Evolutionary conservation across 2,329 filamentous ascomycete species (phyloP).

Genomic region (Rachicladosporium sp.): DNA sequence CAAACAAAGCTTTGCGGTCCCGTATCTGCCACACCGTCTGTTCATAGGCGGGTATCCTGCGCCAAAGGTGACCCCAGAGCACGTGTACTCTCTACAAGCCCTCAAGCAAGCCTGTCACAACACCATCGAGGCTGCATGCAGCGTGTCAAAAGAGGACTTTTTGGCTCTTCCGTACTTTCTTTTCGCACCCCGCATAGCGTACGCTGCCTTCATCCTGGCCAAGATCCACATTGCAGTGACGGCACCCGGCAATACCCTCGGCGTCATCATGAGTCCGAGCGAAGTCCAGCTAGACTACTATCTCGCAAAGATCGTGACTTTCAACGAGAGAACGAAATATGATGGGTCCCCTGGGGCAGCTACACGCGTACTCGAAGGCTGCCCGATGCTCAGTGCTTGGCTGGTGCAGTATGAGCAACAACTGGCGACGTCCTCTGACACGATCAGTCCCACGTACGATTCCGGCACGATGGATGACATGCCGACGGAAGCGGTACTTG

Average conservation of each 20-base stretch:
- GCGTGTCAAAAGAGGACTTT: constrained; percentile 7
- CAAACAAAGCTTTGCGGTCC: constrained; percentile 18
- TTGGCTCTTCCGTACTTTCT: constrained; percentile 14
- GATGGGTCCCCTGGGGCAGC: constrained; percentile 1
- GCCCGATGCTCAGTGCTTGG: constrained; percentile 2
- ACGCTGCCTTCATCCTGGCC: constrained; percentile 15
- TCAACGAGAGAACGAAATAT: neutral
- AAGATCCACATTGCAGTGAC: constrained; percentile 18
- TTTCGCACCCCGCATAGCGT: constrained; percentile 13
- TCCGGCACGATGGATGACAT: too few relatives aligned
- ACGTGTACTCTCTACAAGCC: constrained; percentile 14
- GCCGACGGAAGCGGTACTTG: too few relatives aligned
- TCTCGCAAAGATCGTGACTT: constrained; percentile 9
- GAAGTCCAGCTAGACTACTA: constrained; percentile 16
- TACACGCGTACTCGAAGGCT: constrained; percentile 1
- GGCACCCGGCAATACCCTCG: constrained; percentile 15
- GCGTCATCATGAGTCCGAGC: constrained; percentile 14
- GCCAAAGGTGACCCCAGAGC: constrained; percentile 13
- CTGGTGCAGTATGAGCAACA: constrained; percentile 2
- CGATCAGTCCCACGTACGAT: too few relatives aligned
- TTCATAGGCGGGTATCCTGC: constrained; percentile 17
- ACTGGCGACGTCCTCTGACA: too few relatives aligned
- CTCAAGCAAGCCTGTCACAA: constrained; percentile 13
- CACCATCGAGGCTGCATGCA: constrained; percentile 12
- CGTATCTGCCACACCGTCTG: constrained; percentile 17